Conservation (phyloP, 2,329 filamentous ascomycete genomes). For the Alternaria sp. region DNA sequence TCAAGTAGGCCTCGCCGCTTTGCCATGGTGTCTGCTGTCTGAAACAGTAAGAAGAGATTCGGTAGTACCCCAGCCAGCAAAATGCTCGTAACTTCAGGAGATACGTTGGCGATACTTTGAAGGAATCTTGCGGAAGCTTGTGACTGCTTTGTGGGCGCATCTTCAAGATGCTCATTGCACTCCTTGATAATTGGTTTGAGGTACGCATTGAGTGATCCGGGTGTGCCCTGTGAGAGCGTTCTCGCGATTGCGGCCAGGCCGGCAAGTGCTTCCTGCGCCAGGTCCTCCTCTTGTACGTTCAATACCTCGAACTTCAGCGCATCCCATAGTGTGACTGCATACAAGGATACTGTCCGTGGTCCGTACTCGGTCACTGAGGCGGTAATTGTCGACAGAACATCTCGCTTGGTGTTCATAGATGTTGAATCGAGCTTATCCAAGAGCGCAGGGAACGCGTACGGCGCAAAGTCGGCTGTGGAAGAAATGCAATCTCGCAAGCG, state of each 20-base stretch:
- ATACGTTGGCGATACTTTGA: conserved; percentile 64
- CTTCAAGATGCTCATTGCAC: conserved; percentile 72
- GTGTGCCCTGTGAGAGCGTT: conserved; percentile 61
- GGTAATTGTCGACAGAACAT: conserved; percentile 69
- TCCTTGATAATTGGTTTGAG: conserved; percentile 70
- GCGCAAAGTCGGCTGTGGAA: conserved; percentile 69
- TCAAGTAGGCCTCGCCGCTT: conserved; percentile 71
- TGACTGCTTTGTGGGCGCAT: conserved; percentile 74
- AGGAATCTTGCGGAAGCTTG: conserved; percentile 70
- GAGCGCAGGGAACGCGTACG: conserved; percentile 71
- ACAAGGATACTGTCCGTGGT: conserved; percentile 66
- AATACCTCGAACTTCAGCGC: conserved; percentile 74
- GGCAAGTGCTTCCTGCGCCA: conserved; percentile 67
- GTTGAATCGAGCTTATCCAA: conserved; percentile 75
- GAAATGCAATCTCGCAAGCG: conserved; percentile 70
- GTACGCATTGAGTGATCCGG: conserved; percentile 62
- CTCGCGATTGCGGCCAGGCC: conserved; percentile 64
- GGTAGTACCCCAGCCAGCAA: conserved; percentile 66
- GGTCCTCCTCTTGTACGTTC: conserved; percentile 71
- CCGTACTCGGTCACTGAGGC: conserved; percentile 69
- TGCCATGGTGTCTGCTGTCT: conserved; percentile 67
- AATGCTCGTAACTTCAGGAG: conserved; percentile 63
- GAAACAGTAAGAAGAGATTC: conserved; percentile 66
- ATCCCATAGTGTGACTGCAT: conserved; percentile 73
- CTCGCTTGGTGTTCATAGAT: conserved; percentile 73